Evolutionary conservation across 805 yeast species (phyloP).

Genomic region (Metschnikowia lachancei): DNA sequence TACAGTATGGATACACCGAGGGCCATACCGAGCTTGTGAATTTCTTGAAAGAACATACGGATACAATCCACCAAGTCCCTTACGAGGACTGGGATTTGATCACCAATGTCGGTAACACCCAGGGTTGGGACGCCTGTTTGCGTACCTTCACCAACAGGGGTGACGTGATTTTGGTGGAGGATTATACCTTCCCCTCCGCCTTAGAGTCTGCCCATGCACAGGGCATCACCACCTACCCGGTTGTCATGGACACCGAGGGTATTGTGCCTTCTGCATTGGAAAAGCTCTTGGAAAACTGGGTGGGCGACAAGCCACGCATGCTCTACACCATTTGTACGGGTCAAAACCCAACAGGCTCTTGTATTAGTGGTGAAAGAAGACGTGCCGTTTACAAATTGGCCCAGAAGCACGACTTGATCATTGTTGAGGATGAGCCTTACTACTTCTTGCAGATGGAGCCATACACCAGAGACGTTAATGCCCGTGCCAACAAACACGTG

Average conservation of each 20-base stretch:
- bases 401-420: conserved; percentile 78
- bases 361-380: conserved; percentile 75
- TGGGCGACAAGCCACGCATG: conserved; percentile 72
- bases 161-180: conserved; percentile 81
- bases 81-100: conserved; percentile 67
- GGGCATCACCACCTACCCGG: conserved; percentile 67
- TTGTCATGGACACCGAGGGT: conserved; percentile 77
- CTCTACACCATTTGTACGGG: conserved; percentile 93
- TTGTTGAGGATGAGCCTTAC: conserved; percentile 96
- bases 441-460: conserved; percentile 91
- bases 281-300: conserved; percentile 64
- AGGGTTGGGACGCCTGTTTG: conserved; percentile 78
- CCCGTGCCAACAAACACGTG: conserved; percentile 33
- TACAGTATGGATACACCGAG: conserved; percentile 86
- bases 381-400: conserved; percentile 71
- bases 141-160: conserved; percentile 76
- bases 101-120: conserved; percentile 82
- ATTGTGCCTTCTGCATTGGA: conserved; percentile 70
- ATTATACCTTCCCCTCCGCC: conserved; percentile 79
- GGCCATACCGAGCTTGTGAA: conserved; percentile 72
- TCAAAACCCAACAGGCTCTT: conserved; percentile 96
- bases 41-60: conserved; percentile 76
- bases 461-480: conserved; percentile 48
- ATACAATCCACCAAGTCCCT: conserved; percentile 43
- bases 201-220: conserved; percentile 75